phyloP scores from a whole-genome alignment of 2,329 filamentous ascomycete species.

The Aspergillus neotritici region DNA sequence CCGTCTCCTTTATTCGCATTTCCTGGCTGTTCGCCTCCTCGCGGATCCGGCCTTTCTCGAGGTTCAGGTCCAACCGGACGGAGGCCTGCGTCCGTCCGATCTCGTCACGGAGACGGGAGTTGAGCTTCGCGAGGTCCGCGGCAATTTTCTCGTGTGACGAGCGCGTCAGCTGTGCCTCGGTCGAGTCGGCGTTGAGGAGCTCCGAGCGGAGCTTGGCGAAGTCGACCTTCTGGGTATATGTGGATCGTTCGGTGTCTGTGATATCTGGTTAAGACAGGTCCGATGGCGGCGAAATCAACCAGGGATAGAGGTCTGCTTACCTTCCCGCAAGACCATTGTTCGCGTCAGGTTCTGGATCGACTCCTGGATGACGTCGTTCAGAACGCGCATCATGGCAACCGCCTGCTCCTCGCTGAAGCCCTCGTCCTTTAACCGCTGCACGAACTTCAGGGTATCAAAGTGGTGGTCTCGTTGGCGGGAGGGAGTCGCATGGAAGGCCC shows the following conservation, averaged over 20 bases:
- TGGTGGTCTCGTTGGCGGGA: slow-evolving; percentile 70
- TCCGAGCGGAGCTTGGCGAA: slow-evolving; percentile 96
- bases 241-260: slow-evolving; percentile 47
- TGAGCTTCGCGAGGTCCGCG: slow-evolving; percentile 92
- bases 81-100: slow-evolving; percentile 90
- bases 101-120: slow-evolving; percentile 82
- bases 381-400: slow-evolving; percentile 95
- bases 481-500: slow-evolving; percentile 60
- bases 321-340: slow-evolving; percentile 96
- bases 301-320: slow-evolving; percentile 45
- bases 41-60: slow-evolving; percentile 92
- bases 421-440: slow-evolving; percentile 80
- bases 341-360: slow-evolving; percentile 96
- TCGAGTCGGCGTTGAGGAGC: slow-evolving; percentile 83
- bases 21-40: slow-evolving; percentile 97
- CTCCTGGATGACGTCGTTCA: slow-evolving; percentile 96
- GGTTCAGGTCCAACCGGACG: slow-evolving; percentile 84
- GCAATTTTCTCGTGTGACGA: slow-evolving; percentile 86
- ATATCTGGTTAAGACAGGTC: slow-evolving; percentile 1
- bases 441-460: slow-evolving; percentile 97
- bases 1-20: slow-evolving; percentile 97
- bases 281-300: background rate
- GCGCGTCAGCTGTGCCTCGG: slow-evolving; percentile 81
- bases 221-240: slow-evolving; percentile 83
- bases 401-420: slow-evolving; percentile 94